phyloP scores from a whole-genome alignment of 2,329 filamentous ascomycete genomes.

The Ophiosphaerella narmari region DNA sequence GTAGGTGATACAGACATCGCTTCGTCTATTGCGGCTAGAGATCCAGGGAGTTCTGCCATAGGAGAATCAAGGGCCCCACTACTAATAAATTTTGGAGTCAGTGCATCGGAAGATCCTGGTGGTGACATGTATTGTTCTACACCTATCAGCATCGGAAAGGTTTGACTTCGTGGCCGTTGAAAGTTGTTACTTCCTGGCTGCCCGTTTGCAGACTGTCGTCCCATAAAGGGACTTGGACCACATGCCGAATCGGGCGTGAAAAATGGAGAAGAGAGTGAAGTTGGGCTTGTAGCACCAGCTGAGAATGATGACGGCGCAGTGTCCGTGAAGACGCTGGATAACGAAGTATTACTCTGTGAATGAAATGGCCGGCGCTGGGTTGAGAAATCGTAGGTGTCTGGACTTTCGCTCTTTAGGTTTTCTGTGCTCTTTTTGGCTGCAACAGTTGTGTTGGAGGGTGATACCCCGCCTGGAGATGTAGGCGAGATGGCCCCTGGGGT shows the following conservation, averaged over 20 bases:
- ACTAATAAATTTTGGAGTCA: constrained; percentile 59
- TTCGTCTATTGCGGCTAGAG: constrained; percentile 49
- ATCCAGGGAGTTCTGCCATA: constrained; percentile 51
- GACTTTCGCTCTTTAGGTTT: constrained; percentile 62
- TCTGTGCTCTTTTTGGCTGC: constrained; percentile 70
- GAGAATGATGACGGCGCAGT: constrained; percentile 70
- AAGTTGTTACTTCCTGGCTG: constrained; percentile 59
- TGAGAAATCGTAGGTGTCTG: constrained; percentile 64
- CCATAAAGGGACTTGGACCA: constrained; percentile 64
- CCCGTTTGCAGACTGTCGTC: constrained; percentile 54
- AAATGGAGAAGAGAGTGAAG: constrained; percentile 73
- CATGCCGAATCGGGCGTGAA: constrained; percentile 76
- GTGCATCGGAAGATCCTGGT: constrained; percentile 56
- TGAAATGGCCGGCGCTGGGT: constrained; percentile 67
- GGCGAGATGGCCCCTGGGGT: constrained; percentile 73
- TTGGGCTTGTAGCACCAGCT: constrained; percentile 72
- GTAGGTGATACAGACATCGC: constrained; percentile 43
- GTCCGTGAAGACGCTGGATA: constrained; percentile 71
- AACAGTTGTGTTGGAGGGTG: constrained; percentile 70
- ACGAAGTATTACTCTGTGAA: constrained; percentile 68
- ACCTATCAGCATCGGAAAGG: constrained; percentile 72
- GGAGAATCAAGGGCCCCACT: constrained; percentile 57
- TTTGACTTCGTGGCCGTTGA: constrained; percentile 83
- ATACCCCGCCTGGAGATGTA: constrained; percentile 70
- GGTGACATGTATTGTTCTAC: constrained; percentile 64